Percentiles rank a stretch among this genome's conserved stretches.
phyloP scores from a whole-genome alignment of 139 green algal species.

The Micromonas pusilla region DNA sequence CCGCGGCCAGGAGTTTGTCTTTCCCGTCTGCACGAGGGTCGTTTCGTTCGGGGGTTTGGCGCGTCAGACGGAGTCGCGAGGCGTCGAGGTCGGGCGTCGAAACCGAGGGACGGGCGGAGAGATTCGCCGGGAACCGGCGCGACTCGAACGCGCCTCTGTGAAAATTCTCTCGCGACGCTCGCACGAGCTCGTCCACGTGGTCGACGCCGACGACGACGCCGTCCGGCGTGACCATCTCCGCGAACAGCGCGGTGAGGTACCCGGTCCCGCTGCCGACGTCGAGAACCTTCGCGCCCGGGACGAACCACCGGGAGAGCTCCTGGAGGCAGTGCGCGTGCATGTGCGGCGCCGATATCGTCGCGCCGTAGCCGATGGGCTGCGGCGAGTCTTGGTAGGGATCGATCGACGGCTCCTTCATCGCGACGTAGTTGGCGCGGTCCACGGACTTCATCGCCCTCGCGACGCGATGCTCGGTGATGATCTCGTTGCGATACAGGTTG shows the following conservation, averaged over 20 bases:
- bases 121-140: too few relatives aligned
- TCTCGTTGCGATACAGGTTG: constrained; percentile 16
- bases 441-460: constrained; percentile 35
- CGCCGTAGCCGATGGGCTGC: constrained; percentile 40
- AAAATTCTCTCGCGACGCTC: background rate
- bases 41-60: too few relatives aligned
- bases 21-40: too few relatives aligned
- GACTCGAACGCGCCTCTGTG: too few relatives aligned
- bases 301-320: constrained; percentile 29
- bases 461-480: constrained; percentile 15
- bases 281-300: constrained; percentile 59
- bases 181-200: constrained; percentile 41
- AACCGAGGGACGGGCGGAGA: too few relatives aligned
- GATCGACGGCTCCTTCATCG: background rate
- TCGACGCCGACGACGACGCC: constrained; percentile 37
- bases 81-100: too few relatives aligned
- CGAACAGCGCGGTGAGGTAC: constrained; percentile 72
- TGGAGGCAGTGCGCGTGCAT: constrained; percentile 91
- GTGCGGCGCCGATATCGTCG: constrained; percentile 86
- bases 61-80: too few relatives aligned
- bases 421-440: constrained; percentile 38
- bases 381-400: constrained; percentile 35
- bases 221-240: constrained; percentile 40
- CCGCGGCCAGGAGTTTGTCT: background rate
- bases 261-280: constrained; percentile 78